Base-by-base conservation (phyloP, 352 stramenopile genomes). In the Globisporangium iwayamae region DNA sequence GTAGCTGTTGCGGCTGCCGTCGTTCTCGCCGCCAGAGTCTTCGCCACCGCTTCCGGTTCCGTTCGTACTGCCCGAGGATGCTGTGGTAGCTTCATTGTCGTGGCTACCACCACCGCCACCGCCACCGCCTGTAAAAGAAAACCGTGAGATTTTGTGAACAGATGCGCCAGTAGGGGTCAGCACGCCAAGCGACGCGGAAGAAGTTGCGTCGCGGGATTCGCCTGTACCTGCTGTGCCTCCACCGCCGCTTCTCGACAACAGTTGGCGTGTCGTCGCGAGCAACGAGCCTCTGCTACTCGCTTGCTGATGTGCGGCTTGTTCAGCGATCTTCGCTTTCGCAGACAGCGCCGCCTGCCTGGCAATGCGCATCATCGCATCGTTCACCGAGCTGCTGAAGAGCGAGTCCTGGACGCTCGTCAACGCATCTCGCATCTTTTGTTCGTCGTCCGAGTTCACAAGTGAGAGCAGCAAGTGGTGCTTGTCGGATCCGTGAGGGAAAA, bases 321-420 rank as follows among this genome's bases (percentile, higher is more conserved):
- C 82, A 6, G 85, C 85, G 72, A 94, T 94, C 55, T 87, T 87
- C 4, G 82, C 85, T 48, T 93, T 90, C 9, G 85, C 85, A 0
- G 83, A 93, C 45, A 94, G 61, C 8, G 85, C 85, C 28, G 85
- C 85, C 52, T 94, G 80, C 43, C 85, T 83, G 0, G 85, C 85
- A 62, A 94, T 91, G 46, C 82, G 76, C 83, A 94, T 90, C 69
- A 90, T 91, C 2, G 83, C 85, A 56, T 93, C 82, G 57, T 89
- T 87, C 54, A 92, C 73, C 9, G 81, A 89, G 66, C 70, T 81
- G 38, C 81, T 78, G 60, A 94, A 93, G 13, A 93, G 68, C 30
- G 73, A 76, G 43, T 90, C 71, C 64, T 92, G 83, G 10, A 93
- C 60, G 50, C 81, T 65, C 34, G 70, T 68, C 8, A 93, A 63